phyloP scores from a whole-genome alignment of 2,329 filamentous ascomycete genomes.

The Lasiodiplodia theobromae region DNA sequence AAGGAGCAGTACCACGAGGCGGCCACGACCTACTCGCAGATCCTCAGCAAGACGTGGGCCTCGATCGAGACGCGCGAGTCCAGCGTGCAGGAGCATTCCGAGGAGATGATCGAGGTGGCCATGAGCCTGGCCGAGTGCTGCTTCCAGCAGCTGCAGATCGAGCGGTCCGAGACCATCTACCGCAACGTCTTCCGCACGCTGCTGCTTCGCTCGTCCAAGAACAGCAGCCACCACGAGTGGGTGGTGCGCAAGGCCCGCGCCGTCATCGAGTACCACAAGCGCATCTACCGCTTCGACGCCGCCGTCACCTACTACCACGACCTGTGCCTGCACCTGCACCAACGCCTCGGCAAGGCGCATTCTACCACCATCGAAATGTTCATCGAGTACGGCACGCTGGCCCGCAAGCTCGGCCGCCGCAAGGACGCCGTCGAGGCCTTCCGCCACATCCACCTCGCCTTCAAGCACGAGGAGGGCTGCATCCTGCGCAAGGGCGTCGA shows the following conservation, averaged over 20 bases:
- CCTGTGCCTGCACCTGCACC: slow-evolving; percentile 30
- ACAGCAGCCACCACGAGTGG: slow-evolving; percentile 34
- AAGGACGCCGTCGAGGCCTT: slow-evolving; percentile 14
- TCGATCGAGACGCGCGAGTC: slow-evolving; percentile 51
- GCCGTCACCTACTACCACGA: slow-evolving; percentile 41
- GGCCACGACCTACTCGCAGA: slow-evolving; percentile 35
- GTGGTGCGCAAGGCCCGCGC: slow-evolving; percentile 35
- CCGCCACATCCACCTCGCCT: slow-evolving; percentile 37
- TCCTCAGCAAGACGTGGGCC: slow-evolving; percentile 37
- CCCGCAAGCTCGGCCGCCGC: too few species aligned
- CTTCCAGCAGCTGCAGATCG: slow-evolving; percentile 38
- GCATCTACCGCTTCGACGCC: slow-evolving; percentile 38
- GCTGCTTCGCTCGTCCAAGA: slow-evolving; percentile 31
- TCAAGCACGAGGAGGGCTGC: slow-evolving; percentile 35
- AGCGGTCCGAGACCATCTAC: slow-evolving; percentile 40
- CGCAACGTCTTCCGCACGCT: slow-evolving; percentile 39
- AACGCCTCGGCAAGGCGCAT: too few species aligned
- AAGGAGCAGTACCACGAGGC: slow-evolving; percentile 38
- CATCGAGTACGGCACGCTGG: too few species aligned
- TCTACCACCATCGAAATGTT: too few species aligned
- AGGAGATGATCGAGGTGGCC: slow-evolving; percentile 46
- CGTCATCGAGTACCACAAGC: slow-evolving; percentile 40
- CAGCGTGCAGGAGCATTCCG: slow-evolving; percentile 53
- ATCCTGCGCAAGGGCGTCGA: slow-evolving; percentile 52
- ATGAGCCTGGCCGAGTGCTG: slow-evolving; percentile 39